These are phyloP conservation scores for Camellia granthamiana DNA, from an alignment of 148 eudicot species.

Conservation along the genomic window DNA sequence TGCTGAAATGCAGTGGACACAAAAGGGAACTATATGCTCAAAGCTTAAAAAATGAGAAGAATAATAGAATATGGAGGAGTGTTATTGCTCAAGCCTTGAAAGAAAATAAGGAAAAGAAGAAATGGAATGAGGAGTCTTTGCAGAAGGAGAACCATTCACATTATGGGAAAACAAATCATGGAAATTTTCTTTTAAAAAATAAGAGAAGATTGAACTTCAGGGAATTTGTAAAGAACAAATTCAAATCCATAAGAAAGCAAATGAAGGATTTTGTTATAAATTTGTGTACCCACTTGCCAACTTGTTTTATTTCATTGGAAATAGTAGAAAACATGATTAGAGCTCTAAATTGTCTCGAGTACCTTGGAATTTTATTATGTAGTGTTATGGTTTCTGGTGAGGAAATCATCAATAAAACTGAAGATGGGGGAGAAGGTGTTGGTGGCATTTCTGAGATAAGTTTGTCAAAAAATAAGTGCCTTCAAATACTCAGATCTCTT, in stretches of 20 bases:
- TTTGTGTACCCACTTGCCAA: slow-evolving; percentile 48
- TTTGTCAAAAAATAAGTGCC: neutral
- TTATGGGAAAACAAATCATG: neutral
- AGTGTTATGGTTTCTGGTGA: neutral
- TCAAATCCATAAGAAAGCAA: slow-evolving; percentile 11
- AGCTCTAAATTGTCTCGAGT: slow-evolving; percentile 21
- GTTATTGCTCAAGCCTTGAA: slow-evolving; percentile 18
- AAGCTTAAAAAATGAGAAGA: neutral
- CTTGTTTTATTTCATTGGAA: slow-evolving; percentile 24
- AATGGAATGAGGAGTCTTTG: neutral
- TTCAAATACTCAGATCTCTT: slow-evolving; percentile 22
- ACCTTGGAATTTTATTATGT: slow-evolving; percentile 6
- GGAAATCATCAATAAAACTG: neutral
- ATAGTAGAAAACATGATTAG: slow-evolving; percentile 32
- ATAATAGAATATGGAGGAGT: slow-evolving; percentile 19
- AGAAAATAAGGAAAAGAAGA: slow-evolving; percentile 17
- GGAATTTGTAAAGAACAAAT: slow-evolving; percentile 33
- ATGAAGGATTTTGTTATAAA: slow-evolving; percentile 25
- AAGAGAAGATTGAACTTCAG: slow-evolving; percentile 27
- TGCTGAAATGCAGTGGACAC: neutral
- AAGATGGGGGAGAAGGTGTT: neutral
- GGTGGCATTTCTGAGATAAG: neutral
- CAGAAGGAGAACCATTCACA: neutral
- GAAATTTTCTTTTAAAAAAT: neutral
- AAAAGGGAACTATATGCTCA: neutral